phyloP scores from a whole-genome alignment of 2,329 filamentous ascomycete genomes.

The Ascochyta clinopodiicola region DNA sequence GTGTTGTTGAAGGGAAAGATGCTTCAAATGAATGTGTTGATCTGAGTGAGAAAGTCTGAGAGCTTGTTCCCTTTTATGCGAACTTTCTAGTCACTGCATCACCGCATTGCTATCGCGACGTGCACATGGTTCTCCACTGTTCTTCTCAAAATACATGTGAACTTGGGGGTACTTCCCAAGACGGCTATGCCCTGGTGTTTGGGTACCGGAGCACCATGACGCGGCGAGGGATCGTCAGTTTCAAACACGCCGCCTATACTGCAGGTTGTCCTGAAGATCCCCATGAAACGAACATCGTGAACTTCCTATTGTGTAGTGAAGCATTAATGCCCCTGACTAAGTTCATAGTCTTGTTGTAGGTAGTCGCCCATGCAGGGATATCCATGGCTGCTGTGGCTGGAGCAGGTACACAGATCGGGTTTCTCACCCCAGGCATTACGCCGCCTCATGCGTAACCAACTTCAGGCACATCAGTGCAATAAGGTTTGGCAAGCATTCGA shows the following conservation, averaged over 20 bases:
- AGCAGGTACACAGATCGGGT: background rate
- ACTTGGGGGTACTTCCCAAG: background rate
- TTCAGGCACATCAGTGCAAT: background rate
- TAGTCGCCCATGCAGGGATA: background rate
- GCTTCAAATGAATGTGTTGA: conserved; percentile 1
- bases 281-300: background rate
- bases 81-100: background rate
- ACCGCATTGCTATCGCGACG: background rate
- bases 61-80: conserved; percentile 3
- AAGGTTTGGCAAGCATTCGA: background rate
- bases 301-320: background rate
- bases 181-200: background rate
- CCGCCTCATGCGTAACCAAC: background rate
- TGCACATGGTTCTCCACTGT: background rate
- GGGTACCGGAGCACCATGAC: background rate
- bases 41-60: background rate
- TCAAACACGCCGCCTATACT: background rate
- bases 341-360: background rate
- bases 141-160: background rate
- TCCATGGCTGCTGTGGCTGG: conserved; percentile 4
- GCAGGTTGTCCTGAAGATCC: background rate
- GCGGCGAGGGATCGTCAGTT: background rate
- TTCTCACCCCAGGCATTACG: conserved; percentile 1
- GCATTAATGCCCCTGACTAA: background rate
- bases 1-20: background rate